Evolutionary conservation across 495 filamentous ascomycete species (phyloP).

Genomic region (Cenococcum geophilum): DNA sequence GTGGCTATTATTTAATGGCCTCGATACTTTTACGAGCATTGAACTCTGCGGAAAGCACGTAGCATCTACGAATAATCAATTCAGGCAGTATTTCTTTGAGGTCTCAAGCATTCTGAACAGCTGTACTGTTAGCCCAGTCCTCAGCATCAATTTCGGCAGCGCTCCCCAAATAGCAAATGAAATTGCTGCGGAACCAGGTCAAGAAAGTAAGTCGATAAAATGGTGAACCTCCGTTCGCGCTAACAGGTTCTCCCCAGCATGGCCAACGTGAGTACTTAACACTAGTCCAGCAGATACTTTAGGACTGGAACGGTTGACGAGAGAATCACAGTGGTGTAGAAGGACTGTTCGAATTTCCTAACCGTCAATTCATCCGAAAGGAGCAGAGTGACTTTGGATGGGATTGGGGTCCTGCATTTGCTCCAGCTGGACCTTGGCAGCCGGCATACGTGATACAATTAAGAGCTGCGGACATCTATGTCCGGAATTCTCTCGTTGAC

Average conservation of each 20-base stretch:
- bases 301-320: background rate
- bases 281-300: background rate
- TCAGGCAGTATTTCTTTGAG: constrained; percentile 65
- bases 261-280: background rate
- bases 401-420: constrained; percentile 66
- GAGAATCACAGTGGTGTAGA: constrained; percentile 19
- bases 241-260: constrained; percentile 1
- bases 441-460: constrained; percentile 57
- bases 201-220: constrained; percentile 38
- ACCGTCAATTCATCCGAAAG: constrained; percentile 60
- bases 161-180: constrained; percentile 48
- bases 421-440: constrained; percentile 61
- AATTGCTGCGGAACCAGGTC: constrained; percentile 50
- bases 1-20: constrained; percentile 51
- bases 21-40: constrained; percentile 61
- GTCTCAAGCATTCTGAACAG: constrained; percentile 47
- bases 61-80: constrained; percentile 65
- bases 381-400: constrained; percentile 67
- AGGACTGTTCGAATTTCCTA: constrained; percentile 47
- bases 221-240: background rate
- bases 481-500: constrained; percentile 56
- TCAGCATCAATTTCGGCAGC: constrained; percentile 54
- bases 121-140: constrained; percentile 42
- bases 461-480: constrained; percentile 42
- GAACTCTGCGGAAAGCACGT: constrained; percentile 54